Evolutionary conservation across 306 rosid species (phyloP).

Genomic region (Nissolia schottii): DNA sequence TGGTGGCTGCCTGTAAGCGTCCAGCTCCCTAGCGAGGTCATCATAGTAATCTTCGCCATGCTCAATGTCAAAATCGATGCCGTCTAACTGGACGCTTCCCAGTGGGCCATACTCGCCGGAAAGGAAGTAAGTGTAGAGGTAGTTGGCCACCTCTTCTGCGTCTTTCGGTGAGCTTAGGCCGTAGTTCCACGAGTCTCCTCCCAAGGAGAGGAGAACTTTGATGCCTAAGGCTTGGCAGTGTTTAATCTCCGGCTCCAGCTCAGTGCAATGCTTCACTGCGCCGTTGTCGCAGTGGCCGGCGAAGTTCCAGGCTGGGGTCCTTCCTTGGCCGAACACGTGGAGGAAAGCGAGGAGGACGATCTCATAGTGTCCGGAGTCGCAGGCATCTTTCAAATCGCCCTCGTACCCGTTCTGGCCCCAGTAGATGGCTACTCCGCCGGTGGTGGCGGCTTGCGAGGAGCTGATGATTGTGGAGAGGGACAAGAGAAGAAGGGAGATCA

Average conservation of each 20-base stretch:
- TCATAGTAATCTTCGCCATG: slow-evolving; percentile 22
- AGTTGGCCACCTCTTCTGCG: slow-evolving; percentile 33
- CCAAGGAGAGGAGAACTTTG: slow-evolving; percentile 63
- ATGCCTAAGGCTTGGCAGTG: slow-evolving; percentile 41
- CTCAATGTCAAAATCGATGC: slow-evolving; percentile 64
- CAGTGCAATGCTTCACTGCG: slow-evolving; percentile 10
- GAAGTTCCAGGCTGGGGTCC: slow-evolving; percentile 28
- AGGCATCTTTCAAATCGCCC: slow-evolving; percentile 29
- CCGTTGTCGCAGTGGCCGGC: slow-evolving; percentile 38
- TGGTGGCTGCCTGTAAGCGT: neutral
- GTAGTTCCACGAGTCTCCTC: slow-evolving; percentile 43
- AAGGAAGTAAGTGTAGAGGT: slow-evolving; percentile 54
- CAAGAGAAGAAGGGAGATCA: neutral
- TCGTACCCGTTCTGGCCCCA: slow-evolving; percentile 45
- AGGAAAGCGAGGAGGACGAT: slow-evolving; percentile 44
- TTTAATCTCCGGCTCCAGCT: slow-evolving; percentile 35
- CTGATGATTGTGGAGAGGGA: neutral
- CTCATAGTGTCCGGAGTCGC: slow-evolving; percentile 33
- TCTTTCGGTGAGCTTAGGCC: slow-evolving; percentile 42
- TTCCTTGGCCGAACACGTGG: slow-evolving; percentile 29
- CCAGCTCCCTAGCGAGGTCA: slow-evolving; percentile 44
- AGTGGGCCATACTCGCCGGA: slow-evolving; percentile 57
- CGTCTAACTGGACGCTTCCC: slow-evolving; percentile 50
- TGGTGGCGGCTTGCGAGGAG: neutral
- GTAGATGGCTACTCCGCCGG: slow-evolving; percentile 33